Evolutionary conservation across 148 eudicot species (phyloP), one percentile per base, ranked within the genome.

Genomic region (Fagopyrum homotropicum): DNA sequence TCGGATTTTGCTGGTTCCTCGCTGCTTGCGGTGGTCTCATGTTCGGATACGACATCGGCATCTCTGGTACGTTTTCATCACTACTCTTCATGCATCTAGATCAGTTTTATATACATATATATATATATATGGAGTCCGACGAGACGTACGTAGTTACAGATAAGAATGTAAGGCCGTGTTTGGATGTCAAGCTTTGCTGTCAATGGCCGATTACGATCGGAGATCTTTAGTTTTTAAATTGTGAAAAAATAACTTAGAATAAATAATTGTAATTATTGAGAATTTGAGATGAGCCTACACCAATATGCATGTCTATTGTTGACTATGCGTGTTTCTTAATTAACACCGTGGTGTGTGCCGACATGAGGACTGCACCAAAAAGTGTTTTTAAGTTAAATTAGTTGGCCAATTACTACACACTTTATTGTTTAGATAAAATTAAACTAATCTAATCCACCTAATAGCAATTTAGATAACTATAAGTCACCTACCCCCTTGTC

Each of bases 11-110:
- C 73, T 83, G 89, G 89, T 69, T 83, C 15, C 77, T 86, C 47
- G 86, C 89, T 1, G 89, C 89, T 69, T 86, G 82, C 30, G 89
- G 89, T 5, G 89, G 89, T 59, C 76, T 86, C 2, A 86, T 83
- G 89, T 86, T 86, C n/a, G 89, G 89, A 30, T 86, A 86, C n/a
- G 89, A 83, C 46, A 80, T 86, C 30, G 86, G 88, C 0, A 81
- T 85, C 60, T 83, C 88, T 60, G 86, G 88, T 72, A 72, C 5
- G 44, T 81, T 12, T 5, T 60, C 7, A 4, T 66, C 0, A 9
- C 12, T 3, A 35, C 1, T 14, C 29, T 66, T 35, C 11, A 63
- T 35, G 4, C 5, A 15, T 66, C 47, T 40, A 43, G 40, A 4
- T 35, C 40, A 1, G 40, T 35, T 35, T 1, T 35, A 35, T 22